Evolutionary conservation across 2,329 filamentous ascomycete genomes (phyloP).

Genomic region (Alternaria tenuissima): DNA sequence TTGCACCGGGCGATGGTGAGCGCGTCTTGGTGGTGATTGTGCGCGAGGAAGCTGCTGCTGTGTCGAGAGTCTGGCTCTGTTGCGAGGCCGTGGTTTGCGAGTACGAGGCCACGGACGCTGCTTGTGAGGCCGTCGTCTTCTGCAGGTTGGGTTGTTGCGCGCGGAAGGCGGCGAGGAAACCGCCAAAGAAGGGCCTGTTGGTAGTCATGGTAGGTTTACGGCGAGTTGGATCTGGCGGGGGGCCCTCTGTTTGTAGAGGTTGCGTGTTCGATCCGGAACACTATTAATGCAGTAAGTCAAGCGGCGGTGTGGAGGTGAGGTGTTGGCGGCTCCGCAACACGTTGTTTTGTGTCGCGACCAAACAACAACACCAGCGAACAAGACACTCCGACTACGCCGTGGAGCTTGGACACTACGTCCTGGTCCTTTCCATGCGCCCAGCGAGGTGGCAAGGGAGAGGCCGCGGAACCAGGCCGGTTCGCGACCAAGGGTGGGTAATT

Average conservation of each 20-base stretch:
- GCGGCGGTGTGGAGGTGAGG: slow-evolving; percentile 10
- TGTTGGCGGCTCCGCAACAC: slow-evolving; percentile 2
- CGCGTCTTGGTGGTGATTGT: slow-evolving; percentile 48
- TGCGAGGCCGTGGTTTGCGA: slow-evolving; percentile 46
- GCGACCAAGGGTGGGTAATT: not conserved
- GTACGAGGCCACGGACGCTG: slow-evolving; percentile 50
- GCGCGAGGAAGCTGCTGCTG: slow-evolving; percentile 53
- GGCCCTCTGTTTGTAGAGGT: too few species aligned
- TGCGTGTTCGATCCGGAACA: too few species aligned
- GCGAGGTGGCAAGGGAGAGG: not conserved
- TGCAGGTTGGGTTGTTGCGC: slow-evolving; percentile 69
- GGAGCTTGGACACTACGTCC: not conserved
- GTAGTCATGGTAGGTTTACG: slow-evolving; percentile 62
- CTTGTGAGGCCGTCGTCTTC: slow-evolving; percentile 61
- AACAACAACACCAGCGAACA: not conserved
- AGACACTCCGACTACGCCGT: slow-evolving; percentile 1
- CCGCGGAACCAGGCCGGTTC: not conserved
- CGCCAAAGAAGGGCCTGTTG: slow-evolving; percentile 71
- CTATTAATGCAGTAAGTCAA: not conserved
- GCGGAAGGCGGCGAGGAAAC: slow-evolving; percentile 73
- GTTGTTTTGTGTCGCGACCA: slow-evolving; percentile 2
- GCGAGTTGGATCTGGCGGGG: too few species aligned
- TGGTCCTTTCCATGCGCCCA: slow-evolving; percentile 2
- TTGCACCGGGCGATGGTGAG: slow-evolving; percentile 44
- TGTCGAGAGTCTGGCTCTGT: slow-evolving; percentile 48